Evolutionary conservation across 352 stramenopile genomes (phyloP).

Genomic region (Phytophthora foliorum): DNA sequence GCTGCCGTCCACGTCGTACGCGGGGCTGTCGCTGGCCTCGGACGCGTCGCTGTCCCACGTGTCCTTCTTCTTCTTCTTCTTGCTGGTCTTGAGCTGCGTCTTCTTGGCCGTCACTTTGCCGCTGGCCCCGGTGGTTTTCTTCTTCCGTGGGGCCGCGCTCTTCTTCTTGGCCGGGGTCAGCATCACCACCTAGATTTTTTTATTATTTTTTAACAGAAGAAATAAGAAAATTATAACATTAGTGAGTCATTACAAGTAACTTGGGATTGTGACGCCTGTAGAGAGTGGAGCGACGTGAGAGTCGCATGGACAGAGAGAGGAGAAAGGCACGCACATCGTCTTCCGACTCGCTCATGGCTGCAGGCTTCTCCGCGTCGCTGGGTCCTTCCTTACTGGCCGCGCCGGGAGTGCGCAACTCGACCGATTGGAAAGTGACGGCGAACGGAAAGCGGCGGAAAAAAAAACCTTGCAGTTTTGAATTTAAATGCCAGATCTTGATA

Average conservation of each 20-base stretch:
- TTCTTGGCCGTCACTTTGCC: conserved; percentile 47
- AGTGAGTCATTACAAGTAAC: conserved; percentile 15
- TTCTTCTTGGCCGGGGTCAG: conserved; percentile 37
- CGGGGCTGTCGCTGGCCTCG: conserved; percentile 27
- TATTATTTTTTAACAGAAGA: neutral
- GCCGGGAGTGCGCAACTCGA: conserved; percentile 3
- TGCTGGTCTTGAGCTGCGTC: conserved; percentile 37
- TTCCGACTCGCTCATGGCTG: conserved; percentile 60
- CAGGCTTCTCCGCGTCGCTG: neutral
- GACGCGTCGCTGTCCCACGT: conserved; percentile 50
- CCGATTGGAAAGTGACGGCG: conserved; percentile 29
- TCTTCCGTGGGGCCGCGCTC: conserved; percentile 29
- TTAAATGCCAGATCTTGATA: conserved; percentile 16
- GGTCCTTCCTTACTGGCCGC: conserved; percentile 1
- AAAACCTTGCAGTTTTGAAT: conserved; percentile 30
- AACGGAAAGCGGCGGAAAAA: neutral
- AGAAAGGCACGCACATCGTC: conserved; percentile 49
- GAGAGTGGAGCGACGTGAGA: neutral
- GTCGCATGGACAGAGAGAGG: conserved; percentile 1
- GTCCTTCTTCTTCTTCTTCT: conserved; percentile 66
- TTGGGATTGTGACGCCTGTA: neutral
- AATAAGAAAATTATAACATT: conserved; percentile 6
- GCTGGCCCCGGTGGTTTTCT: conserved; percentile 39
- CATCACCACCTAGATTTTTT: conserved; percentile 32
- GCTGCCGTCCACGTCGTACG: conserved; percentile 48